Percentiles rank a stretch among this genome's conserved stretches.
Conservation (phyloP, 2,329 filamentous ascomycete genomes). For the Penicillium sclerotiorum region DNA sequence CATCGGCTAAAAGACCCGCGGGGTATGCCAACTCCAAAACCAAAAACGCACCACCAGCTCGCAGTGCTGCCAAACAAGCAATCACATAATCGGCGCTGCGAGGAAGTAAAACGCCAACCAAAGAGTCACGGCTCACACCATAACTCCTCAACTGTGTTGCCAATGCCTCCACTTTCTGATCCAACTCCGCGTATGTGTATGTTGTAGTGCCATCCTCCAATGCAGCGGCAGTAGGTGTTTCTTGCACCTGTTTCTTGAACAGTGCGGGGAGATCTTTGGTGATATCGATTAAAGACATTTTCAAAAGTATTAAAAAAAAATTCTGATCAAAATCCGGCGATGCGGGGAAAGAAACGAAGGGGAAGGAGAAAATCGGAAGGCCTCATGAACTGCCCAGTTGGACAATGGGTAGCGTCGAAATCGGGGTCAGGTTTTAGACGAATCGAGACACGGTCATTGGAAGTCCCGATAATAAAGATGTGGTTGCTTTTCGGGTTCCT, state of each 20-base stretch:
- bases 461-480: not conserved
- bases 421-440: not conserved
- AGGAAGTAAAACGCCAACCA: slow-evolving; percentile 75
- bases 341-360: not conserved
- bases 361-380: not conserved
- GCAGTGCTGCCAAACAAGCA: slow-evolving; percentile 74
- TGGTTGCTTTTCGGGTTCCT: not conserved
- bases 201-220: slow-evolving; percentile 69
- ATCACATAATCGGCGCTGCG: slow-evolving; percentile 79
- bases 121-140: slow-evolving; percentile 71
- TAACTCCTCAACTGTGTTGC: slow-evolving; percentile 65
- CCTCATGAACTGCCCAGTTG: not conserved
- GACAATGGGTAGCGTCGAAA: not conserved
- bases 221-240: slow-evolving; percentile 69
- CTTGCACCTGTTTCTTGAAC: slow-evolving; percentile 68
- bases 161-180: slow-evolving; percentile 67
- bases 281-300: slow-evolving; percentile 69
- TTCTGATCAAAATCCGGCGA: not conserved
- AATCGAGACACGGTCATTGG: not conserved
- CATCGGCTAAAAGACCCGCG: slow-evolving; percentile 71
- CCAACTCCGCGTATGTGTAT: slow-evolving; percentile 74
- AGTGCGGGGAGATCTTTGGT: slow-evolving; percentile 72
- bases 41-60: slow-evolving; percentile 77
- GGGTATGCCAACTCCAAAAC: slow-evolving; percentile 81
- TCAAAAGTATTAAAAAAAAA: not conserved